These are phyloP conservation scores for Mariannaea elegans DNA, from an alignment of 2,329 filamentous ascomycete genomes.

Conservation along the genomic window DNA sequence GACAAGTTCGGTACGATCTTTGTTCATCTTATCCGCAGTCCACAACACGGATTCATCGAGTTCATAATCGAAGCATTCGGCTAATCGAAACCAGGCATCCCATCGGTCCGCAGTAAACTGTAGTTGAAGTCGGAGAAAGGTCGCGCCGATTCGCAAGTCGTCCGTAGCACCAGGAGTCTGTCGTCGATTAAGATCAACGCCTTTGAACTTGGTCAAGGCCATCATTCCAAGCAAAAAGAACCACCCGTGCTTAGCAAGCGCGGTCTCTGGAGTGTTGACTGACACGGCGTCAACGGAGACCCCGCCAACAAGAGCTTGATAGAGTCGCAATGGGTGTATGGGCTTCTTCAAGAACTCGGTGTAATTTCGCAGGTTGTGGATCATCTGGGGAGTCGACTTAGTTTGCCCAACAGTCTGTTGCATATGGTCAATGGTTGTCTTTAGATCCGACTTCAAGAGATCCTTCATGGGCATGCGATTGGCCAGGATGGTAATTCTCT, in stretches of 20 bases:
- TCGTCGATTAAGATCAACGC: conserved; percentile 74
- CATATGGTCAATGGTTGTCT: conserved; percentile 90
- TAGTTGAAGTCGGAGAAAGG: conserved; percentile 81
- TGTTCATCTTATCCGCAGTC: conserved; percentile 92
- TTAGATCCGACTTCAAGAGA: conserved; percentile 88
- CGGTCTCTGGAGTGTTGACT: conserved; percentile 73
- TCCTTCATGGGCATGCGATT: conserved; percentile 90
- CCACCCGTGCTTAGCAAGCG: conserved; percentile 85
- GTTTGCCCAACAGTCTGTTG: conserved; percentile 84
- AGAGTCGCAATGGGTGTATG: conserved; percentile 83
- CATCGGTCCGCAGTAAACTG: conserved; percentile 84
- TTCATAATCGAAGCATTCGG: conserved; percentile 87
- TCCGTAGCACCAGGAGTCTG: conserved; percentile 82
- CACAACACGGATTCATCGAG: conserved; percentile 88
- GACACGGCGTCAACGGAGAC: conserved; percentile 77
- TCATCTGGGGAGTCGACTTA: conserved; percentile 80
- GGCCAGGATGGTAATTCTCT: conserved; percentile 83
- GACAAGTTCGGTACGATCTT: conserved; percentile 77
- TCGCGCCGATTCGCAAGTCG: conserved; percentile 82
- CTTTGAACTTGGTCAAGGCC: conserved; percentile 83
- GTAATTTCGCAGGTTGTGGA: conserved; percentile 88
- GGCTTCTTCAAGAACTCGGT: conserved; percentile 83
- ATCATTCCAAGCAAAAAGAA: conserved; percentile 92
- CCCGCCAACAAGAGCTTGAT: conserved; percentile 81
- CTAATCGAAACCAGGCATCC: conserved; percentile 91